Conservation (phyloP, 208 protist species). For the Acanthamoeba quina region DNA sequence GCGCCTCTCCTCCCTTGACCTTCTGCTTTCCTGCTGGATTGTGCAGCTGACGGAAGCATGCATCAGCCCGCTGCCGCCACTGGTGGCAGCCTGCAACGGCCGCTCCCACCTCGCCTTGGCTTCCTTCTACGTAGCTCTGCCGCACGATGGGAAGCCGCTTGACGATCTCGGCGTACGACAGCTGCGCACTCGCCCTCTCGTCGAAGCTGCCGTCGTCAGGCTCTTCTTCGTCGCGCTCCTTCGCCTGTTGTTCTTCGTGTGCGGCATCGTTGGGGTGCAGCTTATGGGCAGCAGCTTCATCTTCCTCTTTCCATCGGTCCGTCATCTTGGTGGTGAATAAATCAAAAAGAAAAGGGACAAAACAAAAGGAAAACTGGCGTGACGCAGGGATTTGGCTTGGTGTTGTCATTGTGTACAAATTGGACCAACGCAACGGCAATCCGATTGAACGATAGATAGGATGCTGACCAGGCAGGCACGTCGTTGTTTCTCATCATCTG, state of each 20-base stretch:
- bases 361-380: neutral
- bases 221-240: neutral
- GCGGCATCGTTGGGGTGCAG: neutral
- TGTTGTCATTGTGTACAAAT: neutral
- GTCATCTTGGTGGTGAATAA: neutral
- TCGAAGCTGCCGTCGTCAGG: neutral
- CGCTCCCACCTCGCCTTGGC: neutral
- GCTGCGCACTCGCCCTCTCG: neutral
- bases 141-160: neutral
- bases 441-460: neutral
- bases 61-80: neutral
- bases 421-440: neutral
- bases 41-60: neutral
- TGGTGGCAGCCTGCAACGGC: neutral
- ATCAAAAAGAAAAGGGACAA: neutral
- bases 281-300: neutral
- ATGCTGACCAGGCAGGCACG: neutral
- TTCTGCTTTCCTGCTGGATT: neutral
- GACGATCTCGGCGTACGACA: conserved; percentile 17
- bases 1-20: neutral
- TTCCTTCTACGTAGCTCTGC: conserved; percentile 33
- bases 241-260: neutral
- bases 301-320: neutral
- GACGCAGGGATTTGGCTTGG: neutral
- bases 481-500: conserved; percentile 61